phyloP scores from a whole-genome alignment of 2,329 filamentous ascomycete species.

The Fusarium liriodendri region DNA sequence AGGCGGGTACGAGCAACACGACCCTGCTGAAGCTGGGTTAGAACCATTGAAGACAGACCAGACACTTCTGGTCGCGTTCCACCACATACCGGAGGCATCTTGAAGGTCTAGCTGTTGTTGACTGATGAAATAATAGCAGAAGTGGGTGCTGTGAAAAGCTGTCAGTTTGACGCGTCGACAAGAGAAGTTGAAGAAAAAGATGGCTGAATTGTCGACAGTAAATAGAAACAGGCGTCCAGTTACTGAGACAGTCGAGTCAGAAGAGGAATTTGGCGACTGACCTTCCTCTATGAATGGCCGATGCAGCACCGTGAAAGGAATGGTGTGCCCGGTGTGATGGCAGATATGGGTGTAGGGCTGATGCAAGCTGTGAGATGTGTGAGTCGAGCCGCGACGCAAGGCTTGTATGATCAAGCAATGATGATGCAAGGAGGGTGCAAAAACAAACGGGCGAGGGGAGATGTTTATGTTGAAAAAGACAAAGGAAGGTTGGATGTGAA shows the following conservation, averaged over 20 bases:
- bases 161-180: conserved; percentile 44
- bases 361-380: conserved; percentile 44
- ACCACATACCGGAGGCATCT: conserved; percentile 52
- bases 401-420: conserved; percentile 37
- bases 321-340: conserved; percentile 44
- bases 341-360: conserved; percentile 43
- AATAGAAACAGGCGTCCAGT: conserved; percentile 15
- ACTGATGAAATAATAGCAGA: conserved; percentile 36
- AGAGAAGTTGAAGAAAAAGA: conserved; percentile 13
- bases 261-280: conserved; percentile 46
- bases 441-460: conserved; percentile 44
- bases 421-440: conserved; percentile 40
- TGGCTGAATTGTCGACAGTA: conserved; percentile 12
- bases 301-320: conserved; percentile 52
- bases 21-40: conserved; percentile 58
- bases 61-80: conserved; percentile 24
- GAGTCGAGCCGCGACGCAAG: conserved; percentile 29
- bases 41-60: not conserved
- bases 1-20: conserved; percentile 79
- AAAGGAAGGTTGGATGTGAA: conserved; percentile 21
- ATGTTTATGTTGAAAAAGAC: conserved; percentile 49
- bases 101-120: conserved; percentile 41
- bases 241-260: conserved; percentile 47
- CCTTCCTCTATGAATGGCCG: conserved; percentile 50
- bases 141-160: conserved; percentile 22